These are phyloP conservation scores for Eimeria sp. DNA, from an alignment of 169 alveolate genomes.

Conservation along the genomic window DNA sequence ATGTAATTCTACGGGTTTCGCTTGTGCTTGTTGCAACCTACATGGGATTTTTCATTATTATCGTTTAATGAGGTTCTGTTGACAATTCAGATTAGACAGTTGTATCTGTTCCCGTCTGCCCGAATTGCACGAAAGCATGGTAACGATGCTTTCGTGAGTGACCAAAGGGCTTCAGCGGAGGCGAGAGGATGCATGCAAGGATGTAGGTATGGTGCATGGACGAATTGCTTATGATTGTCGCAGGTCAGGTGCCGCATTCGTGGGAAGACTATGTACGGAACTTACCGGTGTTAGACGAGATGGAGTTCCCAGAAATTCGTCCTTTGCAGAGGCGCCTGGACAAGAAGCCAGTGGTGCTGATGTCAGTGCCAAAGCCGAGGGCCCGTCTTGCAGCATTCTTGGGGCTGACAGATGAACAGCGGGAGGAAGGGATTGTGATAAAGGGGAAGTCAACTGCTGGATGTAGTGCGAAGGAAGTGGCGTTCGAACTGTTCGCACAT, in stretches of 20 bases:
- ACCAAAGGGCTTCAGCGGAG: neutral
- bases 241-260: constrained; percentile 73
- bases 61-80: no score
- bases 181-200: neutral
- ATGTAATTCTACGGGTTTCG: neutral
- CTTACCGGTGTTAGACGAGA: constrained; percentile 72
- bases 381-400: constrained; percentile 47
- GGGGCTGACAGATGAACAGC: constrained; percentile 47
- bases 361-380: constrained; percentile 45
- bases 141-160: neutral
- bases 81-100: no score
- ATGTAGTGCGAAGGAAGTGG: constrained; percentile 36
- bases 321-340: constrained; percentile 41
- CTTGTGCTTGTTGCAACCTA: no score
- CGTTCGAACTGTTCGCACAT: constrained; percentile 64
- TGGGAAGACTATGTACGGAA: constrained; percentile 51
- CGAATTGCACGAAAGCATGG: neutral
- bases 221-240: neutral
- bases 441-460: constrained; percentile 57
- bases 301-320: constrained; percentile 52
- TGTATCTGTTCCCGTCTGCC: neutral
- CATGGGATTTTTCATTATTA: no score
- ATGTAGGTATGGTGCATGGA: neutral
- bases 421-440: constrained; percentile 67
- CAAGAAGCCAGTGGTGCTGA: constrained; percentile 17